Conservation (phyloP, 495 filamentous ascomycete species). For the Aspergillus baeticus region DNA sequence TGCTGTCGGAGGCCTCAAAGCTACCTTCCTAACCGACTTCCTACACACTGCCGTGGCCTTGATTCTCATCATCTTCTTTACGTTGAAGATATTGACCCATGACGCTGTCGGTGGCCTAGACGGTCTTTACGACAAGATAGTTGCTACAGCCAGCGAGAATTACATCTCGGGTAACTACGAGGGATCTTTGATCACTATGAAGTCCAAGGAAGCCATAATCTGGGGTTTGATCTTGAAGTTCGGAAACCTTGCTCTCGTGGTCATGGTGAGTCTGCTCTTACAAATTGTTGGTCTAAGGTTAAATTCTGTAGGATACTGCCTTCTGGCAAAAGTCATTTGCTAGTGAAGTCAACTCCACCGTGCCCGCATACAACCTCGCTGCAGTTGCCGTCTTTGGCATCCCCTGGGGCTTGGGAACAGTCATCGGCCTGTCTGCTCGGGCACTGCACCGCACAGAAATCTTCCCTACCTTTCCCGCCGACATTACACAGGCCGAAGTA, state of each 20-base stretch:
- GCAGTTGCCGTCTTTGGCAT: conserved; percentile 47
- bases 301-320: conserved; percentile 39
- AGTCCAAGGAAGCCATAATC: conserved; percentile 51
- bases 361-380: conserved; percentile 45
- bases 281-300: not conserved
- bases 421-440: conserved; percentile 45
- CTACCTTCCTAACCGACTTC: conserved; percentile 41
- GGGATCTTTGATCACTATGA: conserved; percentile 49
- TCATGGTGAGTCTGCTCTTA: conserved; percentile 38
- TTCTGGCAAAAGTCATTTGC: conserved; percentile 55
- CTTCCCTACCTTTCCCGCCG: conserved; percentile 52
- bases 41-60: conserved; percentile 38
- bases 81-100: conserved; percentile 32
- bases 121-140: conserved; percentile 40
- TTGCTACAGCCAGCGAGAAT: conserved; percentile 29
- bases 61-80: conserved; percentile 43
- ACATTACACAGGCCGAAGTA: conserved; percentile 42
- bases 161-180: conserved; percentile 46
- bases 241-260: conserved; percentile 49
- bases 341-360: conserved; percentile 39
- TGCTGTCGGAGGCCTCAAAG: conserved; percentile 40
- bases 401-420: conserved; percentile 50
- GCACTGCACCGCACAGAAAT: conserved; percentile 46
- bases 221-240: conserved; percentile 48
- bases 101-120: conserved; percentile 29